phyloP scores from a whole-genome alignment of 139 green algal genomes.

The Nannochloris sp. region DNA sequence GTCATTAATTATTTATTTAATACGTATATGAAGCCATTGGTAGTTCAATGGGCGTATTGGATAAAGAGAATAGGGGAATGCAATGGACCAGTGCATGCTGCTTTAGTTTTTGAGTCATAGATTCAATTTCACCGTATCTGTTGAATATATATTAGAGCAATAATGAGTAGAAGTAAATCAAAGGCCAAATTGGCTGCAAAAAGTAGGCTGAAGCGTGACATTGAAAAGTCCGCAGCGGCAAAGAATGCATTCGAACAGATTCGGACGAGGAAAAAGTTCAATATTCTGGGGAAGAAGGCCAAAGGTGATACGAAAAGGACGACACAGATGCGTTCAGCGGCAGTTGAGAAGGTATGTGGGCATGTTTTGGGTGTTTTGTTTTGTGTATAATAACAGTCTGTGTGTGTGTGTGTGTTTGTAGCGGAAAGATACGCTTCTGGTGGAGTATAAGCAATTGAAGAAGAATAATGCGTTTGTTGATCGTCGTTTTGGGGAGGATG shows the following conservation, averaged over 20 bases:
- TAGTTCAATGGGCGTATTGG: no score
- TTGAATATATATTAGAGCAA: no score
- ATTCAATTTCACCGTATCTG: no score
- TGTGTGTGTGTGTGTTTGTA: conserved; percentile 16
- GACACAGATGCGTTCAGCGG: conserved; percentile 24
- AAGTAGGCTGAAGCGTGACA: no score
- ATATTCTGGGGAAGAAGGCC: conserved; percentile 44
- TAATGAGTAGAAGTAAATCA: no score
- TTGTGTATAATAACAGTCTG: not conserved
- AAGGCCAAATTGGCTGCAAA: no score
- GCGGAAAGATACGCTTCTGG: conserved; percentile 82
- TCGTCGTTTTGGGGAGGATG: conserved; percentile 83
- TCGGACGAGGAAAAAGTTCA: conserved; percentile 39
- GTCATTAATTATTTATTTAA: no score
- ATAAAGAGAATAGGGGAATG: no score
- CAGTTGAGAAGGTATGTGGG: conserved; percentile 32
- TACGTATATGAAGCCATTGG: no score
- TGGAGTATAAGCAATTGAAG: conserved; percentile 78
- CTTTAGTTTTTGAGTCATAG: no score
- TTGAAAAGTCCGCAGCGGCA: conserved; percentile 5
- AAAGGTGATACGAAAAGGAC: conserved; percentile 32
- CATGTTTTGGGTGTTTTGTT: no score
- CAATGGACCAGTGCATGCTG: no score
- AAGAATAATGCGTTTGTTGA: conserved; percentile 92
- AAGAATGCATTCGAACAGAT: conserved; percentile 44